These are phyloP conservation scores for Candida odintsovae DNA, from an alignment of 805 yeast genomes.

Conservation along the genomic window DNA sequence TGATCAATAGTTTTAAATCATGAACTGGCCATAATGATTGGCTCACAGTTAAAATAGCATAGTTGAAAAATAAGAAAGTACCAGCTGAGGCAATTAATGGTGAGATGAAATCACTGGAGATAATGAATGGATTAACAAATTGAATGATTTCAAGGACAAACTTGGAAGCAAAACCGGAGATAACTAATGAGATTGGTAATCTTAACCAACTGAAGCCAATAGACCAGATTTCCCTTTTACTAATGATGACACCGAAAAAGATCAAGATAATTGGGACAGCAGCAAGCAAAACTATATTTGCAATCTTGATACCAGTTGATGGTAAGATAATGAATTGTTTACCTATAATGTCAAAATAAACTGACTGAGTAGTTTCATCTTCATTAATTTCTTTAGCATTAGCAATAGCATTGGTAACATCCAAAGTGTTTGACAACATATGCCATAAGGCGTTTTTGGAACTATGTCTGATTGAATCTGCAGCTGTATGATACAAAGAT, in stretches of 20 bases:
- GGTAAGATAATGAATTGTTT: conserved; percentile 49
- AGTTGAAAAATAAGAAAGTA: conserved; percentile 48
- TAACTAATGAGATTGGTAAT: conserved; percentile 50
- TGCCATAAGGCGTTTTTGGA: conserved; percentile 73
- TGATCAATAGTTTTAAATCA: conserved; percentile 53
- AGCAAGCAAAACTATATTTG: conserved; percentile 48
- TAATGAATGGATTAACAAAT: conserved; percentile 39
- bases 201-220: conserved; percentile 45
- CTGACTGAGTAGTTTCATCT: conserved; percentile 37
- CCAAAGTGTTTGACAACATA: conserved; percentile 71
- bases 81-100: conserved; percentile 47
- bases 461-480: conserved; percentile 63
- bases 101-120: conserved; percentile 44
- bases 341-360: conserved; percentile 63
- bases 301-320: conserved; percentile 39
- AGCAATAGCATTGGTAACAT: conserved; percentile 45
- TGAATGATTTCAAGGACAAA: conserved; percentile 35
- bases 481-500: conserved; percentile 71
- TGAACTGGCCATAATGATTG: conserved; percentile 39
- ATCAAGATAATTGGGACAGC: conserved; percentile 49
- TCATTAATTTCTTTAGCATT: conserved; percentile 30
- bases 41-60: conserved; percentile 40
- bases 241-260: conserved; percentile 42
- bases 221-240: conserved; percentile 43
- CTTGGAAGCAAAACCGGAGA: conserved; percentile 36